Evolutionary conservation across 2,329 filamentous ascomycete species (phyloP).

Genomic region (Tetracladium maxilliforme): DNA sequence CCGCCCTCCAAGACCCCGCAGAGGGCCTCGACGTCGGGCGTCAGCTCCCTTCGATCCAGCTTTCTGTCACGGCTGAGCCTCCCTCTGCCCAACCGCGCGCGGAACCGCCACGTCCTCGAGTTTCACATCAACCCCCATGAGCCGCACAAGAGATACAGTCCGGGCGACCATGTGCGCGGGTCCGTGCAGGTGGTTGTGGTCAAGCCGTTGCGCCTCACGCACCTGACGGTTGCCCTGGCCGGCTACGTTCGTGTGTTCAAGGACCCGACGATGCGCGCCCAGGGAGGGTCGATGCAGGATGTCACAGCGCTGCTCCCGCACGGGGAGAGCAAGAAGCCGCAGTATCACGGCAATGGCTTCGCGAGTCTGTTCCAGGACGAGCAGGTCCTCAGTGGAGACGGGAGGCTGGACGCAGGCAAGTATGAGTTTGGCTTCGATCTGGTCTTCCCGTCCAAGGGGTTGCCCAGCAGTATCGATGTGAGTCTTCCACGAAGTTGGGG

Average conservation of each 20-base stretch:
- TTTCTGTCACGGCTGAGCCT: constrained; percentile 26
- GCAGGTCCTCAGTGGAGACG: constrained; percentile 64
- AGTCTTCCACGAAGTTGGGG: constrained; percentile 21
- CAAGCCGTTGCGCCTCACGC: constrained; percentile 64
- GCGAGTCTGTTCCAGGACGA: constrained; percentile 77
- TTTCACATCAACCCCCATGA: constrained; percentile 68
- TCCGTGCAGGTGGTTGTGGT: constrained; percentile 58
- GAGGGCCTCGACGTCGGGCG: constrained; percentile 10
- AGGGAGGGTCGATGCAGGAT: constrained; percentile 28
- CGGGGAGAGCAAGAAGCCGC: constrained; percentile 21
- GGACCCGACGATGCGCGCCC: constrained; percentile 40
- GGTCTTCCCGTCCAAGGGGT: constrained; percentile 49
- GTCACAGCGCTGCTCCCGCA: constrained; percentile 16
- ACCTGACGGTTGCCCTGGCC: constrained; percentile 64
- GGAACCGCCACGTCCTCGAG: constrained; percentile 53
- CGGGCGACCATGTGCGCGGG: constrained; percentile 60
- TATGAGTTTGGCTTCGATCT: constrained; percentile 72
- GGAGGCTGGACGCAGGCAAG: constrained; percentile 55
- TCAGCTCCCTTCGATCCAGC: too few species aligned
- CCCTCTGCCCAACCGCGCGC: constrained; percentile 19
- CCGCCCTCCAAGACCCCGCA: too few species aligned
- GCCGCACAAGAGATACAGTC: constrained; percentile 61
- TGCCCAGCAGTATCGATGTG: constrained; percentile 94
- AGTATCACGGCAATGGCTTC: constrained; percentile 62
- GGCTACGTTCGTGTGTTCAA: constrained; percentile 72